Percentiles rank a stretch among this genome's conserved stretches.
Evolutionary conservation across 2,329 filamentous ascomycete genomes (phyloP).

Genomic region (Neofusicoccum cordaticola): DNA sequence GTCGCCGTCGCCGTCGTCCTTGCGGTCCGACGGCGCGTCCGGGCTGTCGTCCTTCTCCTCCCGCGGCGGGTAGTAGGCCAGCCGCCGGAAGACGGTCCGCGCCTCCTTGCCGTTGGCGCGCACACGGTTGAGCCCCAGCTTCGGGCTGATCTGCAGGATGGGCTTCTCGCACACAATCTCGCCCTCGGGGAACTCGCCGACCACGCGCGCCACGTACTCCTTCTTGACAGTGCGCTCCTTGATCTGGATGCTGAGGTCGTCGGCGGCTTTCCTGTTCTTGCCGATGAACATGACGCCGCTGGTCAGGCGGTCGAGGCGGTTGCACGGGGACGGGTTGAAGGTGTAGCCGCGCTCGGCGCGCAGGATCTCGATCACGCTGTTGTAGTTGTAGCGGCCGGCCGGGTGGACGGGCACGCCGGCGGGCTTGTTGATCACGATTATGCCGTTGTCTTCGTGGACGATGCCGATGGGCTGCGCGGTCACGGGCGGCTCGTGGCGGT

Average conservation of each 20-base stretch:
- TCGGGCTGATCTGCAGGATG: conserved; percentile 89
- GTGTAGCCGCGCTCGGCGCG: conserved; percentile 64
- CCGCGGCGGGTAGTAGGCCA: conserved; percentile 81
- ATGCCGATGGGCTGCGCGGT: conserved; percentile 75
- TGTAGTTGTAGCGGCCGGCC: conserved; percentile 92
- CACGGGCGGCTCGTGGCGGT: conserved; percentile 93
- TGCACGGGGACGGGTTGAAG: conserved; percentile 71
- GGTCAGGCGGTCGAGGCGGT: conserved; percentile 88
- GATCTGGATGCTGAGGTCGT: conserved; percentile 73
- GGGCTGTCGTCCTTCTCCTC: conserved; percentile 21
- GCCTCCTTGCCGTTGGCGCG: conserved; percentile 88
- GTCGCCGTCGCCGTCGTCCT: conserved; percentile 19
- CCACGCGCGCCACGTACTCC: conserved; percentile 90
- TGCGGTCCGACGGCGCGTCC: conserved; percentile 17
- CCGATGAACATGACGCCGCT: conserved; percentile 98
- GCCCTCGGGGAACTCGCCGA: conserved; percentile 86
- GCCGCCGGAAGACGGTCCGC: conserved; percentile 82
- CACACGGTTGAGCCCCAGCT: conserved; percentile 91
- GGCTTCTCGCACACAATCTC: conserved; percentile 91
- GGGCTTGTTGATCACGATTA: conserved; percentile 97
- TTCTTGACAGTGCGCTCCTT: conserved; percentile 80
- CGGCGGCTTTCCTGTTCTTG: conserved; percentile 78
- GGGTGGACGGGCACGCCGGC: conserved; percentile 93
- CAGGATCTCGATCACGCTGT: conserved; percentile 92
- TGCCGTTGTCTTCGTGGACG: conserved; percentile 85